phyloP scores from a whole-genome alignment of 768 basidiomycete genomes.

The Leccinum subtestaceum region DNA sequence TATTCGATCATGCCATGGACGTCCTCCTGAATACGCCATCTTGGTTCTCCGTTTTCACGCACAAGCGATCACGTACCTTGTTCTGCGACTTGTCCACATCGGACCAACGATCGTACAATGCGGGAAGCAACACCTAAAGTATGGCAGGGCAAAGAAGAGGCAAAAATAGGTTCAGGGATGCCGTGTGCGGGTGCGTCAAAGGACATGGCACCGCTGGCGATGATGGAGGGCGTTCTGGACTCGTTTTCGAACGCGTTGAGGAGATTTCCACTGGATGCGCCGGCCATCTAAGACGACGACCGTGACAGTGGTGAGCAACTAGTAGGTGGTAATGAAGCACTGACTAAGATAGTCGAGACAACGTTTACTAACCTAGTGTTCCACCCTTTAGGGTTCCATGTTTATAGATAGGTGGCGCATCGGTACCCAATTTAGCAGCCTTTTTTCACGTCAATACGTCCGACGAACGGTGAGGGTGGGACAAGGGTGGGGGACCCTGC shows the following conservation, averaged over 20 bases:
- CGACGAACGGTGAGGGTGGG: no score
- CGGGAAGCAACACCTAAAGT: constrained; percentile 55
- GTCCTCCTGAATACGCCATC: constrained; percentile 17
- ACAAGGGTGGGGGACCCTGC: constrained; percentile 42
- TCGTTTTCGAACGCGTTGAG: constrained; percentile 40
- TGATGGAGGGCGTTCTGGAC: constrained; percentile 20
- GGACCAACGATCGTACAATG: constrained; percentile 60
- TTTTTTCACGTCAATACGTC: no score
- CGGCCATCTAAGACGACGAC: constrained; percentile 43
- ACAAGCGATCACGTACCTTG: constrained; percentile 32
- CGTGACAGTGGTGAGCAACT: constrained; percentile 7
- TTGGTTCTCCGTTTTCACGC: background rate
- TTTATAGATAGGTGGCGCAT: no score
- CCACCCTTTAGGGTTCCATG: no score
- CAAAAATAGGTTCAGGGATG: constrained; percentile 15
- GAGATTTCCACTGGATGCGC: constrained; percentile 57
- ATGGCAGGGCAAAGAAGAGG: background rate
- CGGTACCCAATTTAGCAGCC: no score
- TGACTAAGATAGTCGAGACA: no score
- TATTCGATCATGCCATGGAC: constrained; percentile 39
- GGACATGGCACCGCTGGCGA: no score
- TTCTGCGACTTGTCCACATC: constrained; percentile 33
- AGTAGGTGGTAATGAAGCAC: no score
- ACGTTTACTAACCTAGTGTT: no score
- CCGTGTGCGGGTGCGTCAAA: constrained; percentile 60